Evolutionary conservation across 2,329 filamentous ascomycete genomes (phyloP).

Genomic region (Clonostachys chloroleuca): DNA sequence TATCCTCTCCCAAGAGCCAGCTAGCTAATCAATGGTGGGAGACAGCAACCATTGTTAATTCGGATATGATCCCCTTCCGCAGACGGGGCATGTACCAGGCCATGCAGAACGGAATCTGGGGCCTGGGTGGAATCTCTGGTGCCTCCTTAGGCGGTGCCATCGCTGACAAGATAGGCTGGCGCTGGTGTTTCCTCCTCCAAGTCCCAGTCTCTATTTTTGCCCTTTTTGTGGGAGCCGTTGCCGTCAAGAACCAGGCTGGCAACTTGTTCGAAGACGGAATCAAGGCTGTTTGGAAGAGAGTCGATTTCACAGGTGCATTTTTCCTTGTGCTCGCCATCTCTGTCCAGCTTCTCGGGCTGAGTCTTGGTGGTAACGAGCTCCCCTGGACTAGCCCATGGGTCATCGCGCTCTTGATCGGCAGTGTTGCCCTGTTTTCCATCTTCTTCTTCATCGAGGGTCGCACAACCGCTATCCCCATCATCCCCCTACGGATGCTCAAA

Average conservation of each 20-base stretch:
- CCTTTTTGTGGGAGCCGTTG: conserved; percentile 45
- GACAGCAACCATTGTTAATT: conserved; percentile 49
- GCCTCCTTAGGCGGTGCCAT: conserved; percentile 62
- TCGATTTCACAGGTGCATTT: conserved; percentile 54
- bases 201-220: conserved; percentile 55
- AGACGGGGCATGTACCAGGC: conserved; percentile 56
- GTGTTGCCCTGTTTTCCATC: conserved; percentile 31
- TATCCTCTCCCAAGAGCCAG: neutral
- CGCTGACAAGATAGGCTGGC: conserved; percentile 62
- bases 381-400: conserved; percentile 47
- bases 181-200: conserved; percentile 62
- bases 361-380: conserved; percentile 50
- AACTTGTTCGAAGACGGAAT: conserved; percentile 20
- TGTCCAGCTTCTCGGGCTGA: conserved; percentile 49
- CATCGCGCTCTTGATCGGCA: conserved; percentile 34
- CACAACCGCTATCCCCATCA: conserved; percentile 46
- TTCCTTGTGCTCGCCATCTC: conserved; percentile 55
- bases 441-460: conserved; percentile 44
- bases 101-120: conserved; percentile 55
- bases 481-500: conserved; percentile 51
- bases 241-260: conserved; percentile 39
- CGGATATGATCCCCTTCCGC: conserved; percentile 57
- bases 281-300: conserved; percentile 40
- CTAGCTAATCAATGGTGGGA: neutral
- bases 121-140: conserved; percentile 58